Evolutionary conservation across 176 grass and related monocot species (phyloP).

Genomic region (Pontederia paniculata): DNA sequence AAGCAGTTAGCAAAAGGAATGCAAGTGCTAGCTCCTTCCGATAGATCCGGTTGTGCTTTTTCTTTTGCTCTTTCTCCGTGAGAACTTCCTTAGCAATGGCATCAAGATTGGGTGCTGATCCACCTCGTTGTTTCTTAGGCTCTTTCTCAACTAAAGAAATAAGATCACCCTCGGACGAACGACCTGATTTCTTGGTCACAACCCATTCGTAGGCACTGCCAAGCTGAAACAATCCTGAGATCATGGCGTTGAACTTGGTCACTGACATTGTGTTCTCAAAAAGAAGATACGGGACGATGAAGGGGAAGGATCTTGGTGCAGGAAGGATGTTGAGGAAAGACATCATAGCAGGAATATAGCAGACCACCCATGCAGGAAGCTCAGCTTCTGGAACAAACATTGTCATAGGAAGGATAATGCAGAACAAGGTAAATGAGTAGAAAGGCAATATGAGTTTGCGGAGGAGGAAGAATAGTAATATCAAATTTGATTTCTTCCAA

Average conservation of each 20-base stretch:
- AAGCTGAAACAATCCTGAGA: neutral
- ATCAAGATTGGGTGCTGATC: neutral
- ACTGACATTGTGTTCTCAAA: constrained; percentile 2
- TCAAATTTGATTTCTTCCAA: neutral
- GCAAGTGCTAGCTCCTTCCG: constrained; percentile 1
- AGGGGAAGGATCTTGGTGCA: neutral
- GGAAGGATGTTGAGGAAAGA: constrained; percentile 1
- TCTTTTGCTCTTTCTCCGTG: neutral
- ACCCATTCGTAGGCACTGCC: neutral
- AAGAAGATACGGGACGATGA: constrained; percentile 4
- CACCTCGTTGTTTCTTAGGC: neutral
- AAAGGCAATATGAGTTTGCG: constrained; percentile 1
- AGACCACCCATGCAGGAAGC: neutral
- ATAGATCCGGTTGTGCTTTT: neutral
- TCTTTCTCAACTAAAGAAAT: neutral
- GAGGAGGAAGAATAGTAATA: neutral
- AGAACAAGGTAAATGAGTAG: neutral
- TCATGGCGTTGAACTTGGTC: constrained; percentile 6
- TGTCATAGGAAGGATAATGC: neutral
- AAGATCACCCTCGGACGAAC: neutral
- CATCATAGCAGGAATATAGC: neutral
- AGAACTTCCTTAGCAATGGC: neutral
- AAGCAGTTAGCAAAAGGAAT: neutral
- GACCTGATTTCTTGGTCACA: neutral
- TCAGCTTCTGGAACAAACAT: constrained; percentile 3